These are phyloP conservation scores for Trichoderma aggressivum DNA, from an alignment of 2,329 filamentous ascomycete genomes.

Conservation along the genomic window DNA sequence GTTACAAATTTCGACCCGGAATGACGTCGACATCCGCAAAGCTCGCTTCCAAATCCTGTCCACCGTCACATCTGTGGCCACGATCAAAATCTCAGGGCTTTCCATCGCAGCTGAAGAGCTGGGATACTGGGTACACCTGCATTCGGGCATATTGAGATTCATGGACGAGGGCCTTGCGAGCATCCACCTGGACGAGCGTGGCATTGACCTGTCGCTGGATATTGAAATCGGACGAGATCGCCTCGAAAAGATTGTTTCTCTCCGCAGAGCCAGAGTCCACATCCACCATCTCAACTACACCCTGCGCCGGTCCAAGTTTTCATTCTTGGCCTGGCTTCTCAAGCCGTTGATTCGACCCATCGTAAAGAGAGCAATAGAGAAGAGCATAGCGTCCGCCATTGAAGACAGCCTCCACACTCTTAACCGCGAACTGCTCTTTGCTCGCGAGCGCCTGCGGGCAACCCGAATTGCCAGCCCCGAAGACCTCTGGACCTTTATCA, in stretches of 20 bases:
- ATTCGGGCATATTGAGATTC: constrained; percentile 70
- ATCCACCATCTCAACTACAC: constrained; percentile 86
- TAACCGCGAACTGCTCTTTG: constrained; percentile 84
- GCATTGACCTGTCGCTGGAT: constrained; percentile 82
- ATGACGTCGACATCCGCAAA: constrained; percentile 82
- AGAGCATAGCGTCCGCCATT: constrained; percentile 70
- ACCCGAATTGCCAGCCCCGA: constrained; percentile 76
- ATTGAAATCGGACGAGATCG: constrained; percentile 76
- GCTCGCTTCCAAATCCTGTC: constrained; percentile 61
- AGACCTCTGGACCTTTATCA: constrained; percentile 77
- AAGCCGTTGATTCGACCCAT: constrained; percentile 81
- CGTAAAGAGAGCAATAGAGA: constrained; percentile 74
- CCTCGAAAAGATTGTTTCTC: constrained; percentile 75
- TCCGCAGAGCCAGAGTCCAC: constrained; percentile 71
- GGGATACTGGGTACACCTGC: constrained; percentile 83
- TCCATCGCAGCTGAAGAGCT: constrained; percentile 82
- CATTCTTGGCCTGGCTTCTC: constrained; percentile 74
- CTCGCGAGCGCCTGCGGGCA: constrained; percentile 79
- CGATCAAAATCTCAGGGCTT: constrained; percentile 76
- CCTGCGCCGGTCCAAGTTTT: constrained; percentile 70
- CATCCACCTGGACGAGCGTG: constrained; percentile 80
- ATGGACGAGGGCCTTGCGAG: constrained; percentile 81
- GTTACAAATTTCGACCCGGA: constrained; percentile 76
- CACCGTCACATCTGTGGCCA: constrained; percentile 65
- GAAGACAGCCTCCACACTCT: constrained; percentile 65